Evolutionary conservation across 2,329 filamentous ascomycete species (phyloP), one percentile per base, ranked within the genome.

Genomic region (Elsinoe perseae): DNA sequence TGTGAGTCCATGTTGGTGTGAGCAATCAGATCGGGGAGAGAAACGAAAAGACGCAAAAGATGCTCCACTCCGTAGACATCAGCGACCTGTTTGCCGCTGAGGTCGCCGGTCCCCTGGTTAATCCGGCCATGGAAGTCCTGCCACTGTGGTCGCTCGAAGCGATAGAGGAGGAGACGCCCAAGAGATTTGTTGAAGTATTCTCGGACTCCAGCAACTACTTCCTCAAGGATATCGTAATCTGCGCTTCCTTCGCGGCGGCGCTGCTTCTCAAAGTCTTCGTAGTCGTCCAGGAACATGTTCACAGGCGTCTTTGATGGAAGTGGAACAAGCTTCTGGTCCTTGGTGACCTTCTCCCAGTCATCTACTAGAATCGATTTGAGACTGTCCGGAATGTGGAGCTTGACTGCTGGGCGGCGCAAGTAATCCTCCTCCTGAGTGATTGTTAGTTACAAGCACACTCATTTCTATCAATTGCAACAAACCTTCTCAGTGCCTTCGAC

Each of bases 301-400:
- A 93, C 89, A 1, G 92, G 83, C 53, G 85, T 81, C 25, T 79
- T 77, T 46, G 89, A 85, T 0, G 93, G 93, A 14, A 98, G 77
- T 1, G 88, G 85, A 28, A 96, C 89, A 3, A 97, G 83, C 67
- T 92, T 88, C 63, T 89, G 83, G 68, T 95, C 93, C 74, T 96
- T 97, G 57, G 93, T 98, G 60, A 98, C 84, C 65, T 96, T 95
- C 71, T 98, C 93, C 93, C 93, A 98, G 70, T 98, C 93, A 68
- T 98, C 93, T 20, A 98, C 93, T 2, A 98, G 82, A 60, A 95
- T 80, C 14, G 87, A 89, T 75, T 97, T 96, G 62, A 98, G 79
- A 62, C 87, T 83, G 67, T 97, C 93, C 0, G 93, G 90, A 61
- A 97, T 84, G 50, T 85, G 80, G 40, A 98, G 80, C 64, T 89